These are phyloP conservation scores for Infundibulicybe gibba DNA, from an alignment of 768 basidiomycete genomes.

Conservation along the genomic window DNA sequence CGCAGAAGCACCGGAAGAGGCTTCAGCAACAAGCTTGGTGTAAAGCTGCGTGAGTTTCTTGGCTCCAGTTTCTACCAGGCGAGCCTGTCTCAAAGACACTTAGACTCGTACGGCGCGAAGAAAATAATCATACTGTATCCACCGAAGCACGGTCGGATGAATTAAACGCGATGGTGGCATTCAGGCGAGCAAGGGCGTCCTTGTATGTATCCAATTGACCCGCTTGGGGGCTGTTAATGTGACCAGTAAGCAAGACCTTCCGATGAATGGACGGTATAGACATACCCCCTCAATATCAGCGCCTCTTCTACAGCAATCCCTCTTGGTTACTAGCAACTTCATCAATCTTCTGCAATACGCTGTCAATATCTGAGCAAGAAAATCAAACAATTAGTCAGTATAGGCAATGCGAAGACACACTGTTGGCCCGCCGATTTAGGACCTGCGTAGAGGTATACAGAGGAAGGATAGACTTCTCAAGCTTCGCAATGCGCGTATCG, in stretches of 20 bases:
- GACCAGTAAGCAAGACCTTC: neutral
- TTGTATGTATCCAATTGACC: conserved; percentile 64
- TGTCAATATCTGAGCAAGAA: conserved; percentile 64
- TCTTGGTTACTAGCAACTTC: conserved; percentile 74
- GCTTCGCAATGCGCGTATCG: conserved; percentile 74
- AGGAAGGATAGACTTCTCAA: conserved; percentile 84
- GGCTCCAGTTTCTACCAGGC: conserved; percentile 76
- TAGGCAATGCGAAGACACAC: conserved; percentile 37
- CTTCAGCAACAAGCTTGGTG: conserved; percentile 87
- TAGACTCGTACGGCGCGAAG: neutral
- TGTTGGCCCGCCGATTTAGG: conserved; percentile 66
- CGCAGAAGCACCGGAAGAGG: conserved; percentile 69
- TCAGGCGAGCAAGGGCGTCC: conserved; percentile 72
- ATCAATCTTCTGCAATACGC: conserved; percentile 73
- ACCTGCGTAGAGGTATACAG: conserved; percentile 78
- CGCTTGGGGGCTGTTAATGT: conserved; percentile 57
- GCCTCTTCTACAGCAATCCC: conserved; percentile 77
- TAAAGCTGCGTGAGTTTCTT: conserved; percentile 81
- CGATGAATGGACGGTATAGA: conserved; percentile 2
- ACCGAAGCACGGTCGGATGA: conserved; percentile 50
- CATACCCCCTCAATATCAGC: conserved; percentile 73
- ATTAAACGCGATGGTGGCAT: conserved; percentile 78
- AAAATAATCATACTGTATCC: conserved; percentile 40
- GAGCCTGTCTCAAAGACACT: conserved; percentile 35
- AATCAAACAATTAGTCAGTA: neutral